Conservation (phyloP, 176 grass and related monocot species). For the Calamus simplicifolius region DNA sequence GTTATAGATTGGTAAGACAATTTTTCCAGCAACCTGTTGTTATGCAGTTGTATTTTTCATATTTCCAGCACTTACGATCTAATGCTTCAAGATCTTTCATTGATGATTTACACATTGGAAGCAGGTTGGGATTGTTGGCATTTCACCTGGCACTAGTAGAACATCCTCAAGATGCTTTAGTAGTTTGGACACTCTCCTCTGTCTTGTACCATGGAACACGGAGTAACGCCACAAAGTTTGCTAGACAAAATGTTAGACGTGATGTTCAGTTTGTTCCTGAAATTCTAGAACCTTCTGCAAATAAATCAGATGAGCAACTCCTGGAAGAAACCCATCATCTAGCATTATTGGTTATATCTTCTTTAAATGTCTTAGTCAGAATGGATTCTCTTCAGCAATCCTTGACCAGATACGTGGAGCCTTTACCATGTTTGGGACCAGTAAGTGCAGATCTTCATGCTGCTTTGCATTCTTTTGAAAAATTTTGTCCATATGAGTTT, state of each 20-base stretch:
- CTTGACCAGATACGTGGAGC: conserved; percentile 49
- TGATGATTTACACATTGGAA: too few relatives aligned
- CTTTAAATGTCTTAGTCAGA: conserved; percentile 41
- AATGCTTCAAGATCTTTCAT: too few relatives aligned
- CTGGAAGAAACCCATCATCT: conserved; percentile 43
- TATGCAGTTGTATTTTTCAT: too few relatives aligned
- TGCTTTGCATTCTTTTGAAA: too few relatives aligned
- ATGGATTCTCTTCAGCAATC: conserved; percentile 45
- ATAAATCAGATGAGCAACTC: conserved; percentile 38
- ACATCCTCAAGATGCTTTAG: conserved; percentile 56
- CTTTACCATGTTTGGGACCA: too few relatives aligned
- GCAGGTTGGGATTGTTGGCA: conserved; percentile 62
- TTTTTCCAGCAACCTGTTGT: too few relatives aligned
- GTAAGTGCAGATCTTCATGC: too few relatives aligned
- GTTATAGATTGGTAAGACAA: too few relatives aligned
- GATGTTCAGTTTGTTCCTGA: conserved; percentile 51
- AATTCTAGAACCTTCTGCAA: conserved; percentile 24
- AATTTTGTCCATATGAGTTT: too few relatives aligned
- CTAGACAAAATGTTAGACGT: conserved; percentile 42
- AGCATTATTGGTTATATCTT: conserved; percentile 48
- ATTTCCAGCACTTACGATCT: too few relatives aligned
- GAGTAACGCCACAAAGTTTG: conserved; percentile 30
- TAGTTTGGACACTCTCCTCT: conserved; percentile 59
- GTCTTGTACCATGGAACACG: conserved; percentile 61
- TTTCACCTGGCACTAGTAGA: conserved; percentile 71